Percentiles rank a stretch among this genome's conserved stretches.
Conservation (phyloP, 345 rosid species). For the Salix caprea region DNA sequence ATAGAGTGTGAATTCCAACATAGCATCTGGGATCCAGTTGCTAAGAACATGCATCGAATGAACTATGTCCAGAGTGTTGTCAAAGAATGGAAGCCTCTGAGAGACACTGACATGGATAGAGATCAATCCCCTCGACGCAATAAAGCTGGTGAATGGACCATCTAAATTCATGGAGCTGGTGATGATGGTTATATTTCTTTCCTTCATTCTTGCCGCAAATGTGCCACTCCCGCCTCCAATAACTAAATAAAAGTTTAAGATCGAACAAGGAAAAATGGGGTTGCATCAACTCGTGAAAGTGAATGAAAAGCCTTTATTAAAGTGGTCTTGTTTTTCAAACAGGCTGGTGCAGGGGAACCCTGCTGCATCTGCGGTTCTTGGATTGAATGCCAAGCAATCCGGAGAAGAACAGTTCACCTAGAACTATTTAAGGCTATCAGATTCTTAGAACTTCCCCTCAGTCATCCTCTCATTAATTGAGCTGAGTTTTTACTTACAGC, state of each 20-base stretch:
- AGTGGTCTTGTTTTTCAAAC: not conserved
- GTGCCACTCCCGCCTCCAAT: conserved; percentile 44
- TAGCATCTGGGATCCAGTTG: conserved; percentile 44
- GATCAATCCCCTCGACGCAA: conserved; percentile 47
- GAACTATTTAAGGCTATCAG: no score
- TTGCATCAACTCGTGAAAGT: no score
- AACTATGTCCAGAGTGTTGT: conserved; percentile 49
- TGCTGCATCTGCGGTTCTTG: conserved; percentile 10
- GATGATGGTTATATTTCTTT: conserved; percentile 43
- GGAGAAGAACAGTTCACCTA: conserved; percentile 20
- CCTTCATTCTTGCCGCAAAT: conserved; percentile 60
- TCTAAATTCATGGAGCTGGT: conserved; percentile 48
- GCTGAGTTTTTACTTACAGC: no score
- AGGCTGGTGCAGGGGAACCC: conserved; percentile 26
- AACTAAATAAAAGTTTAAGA: no score
- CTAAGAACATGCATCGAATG: conserved; percentile 49
- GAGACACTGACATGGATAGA: conserved; percentile 41
- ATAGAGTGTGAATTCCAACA: conserved; percentile 43
- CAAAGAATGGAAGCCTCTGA: conserved; percentile 53
- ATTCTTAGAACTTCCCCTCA: no score
- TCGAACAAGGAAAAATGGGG: no score
- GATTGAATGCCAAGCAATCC: conserved; percentile 11
- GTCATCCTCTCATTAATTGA: no score
- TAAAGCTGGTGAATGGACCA: conserved; percentile 52
- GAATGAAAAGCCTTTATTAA: no score